Conservation (phyloP, 345 rosid genomes). For the Rhodamnia rubescens region DNA sequence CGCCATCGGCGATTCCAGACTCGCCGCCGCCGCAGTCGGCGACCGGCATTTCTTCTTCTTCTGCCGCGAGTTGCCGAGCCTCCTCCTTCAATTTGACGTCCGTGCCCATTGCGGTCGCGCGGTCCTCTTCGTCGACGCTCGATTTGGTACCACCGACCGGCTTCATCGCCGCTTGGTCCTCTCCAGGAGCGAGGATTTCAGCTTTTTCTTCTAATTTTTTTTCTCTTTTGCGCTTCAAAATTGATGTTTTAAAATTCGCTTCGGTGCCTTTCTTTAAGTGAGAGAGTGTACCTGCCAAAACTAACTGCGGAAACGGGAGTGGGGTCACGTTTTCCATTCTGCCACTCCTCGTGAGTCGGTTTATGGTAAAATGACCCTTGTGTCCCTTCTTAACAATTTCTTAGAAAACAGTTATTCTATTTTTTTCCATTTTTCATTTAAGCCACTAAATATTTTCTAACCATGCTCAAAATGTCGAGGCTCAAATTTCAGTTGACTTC, state of each 20-base stretch:
- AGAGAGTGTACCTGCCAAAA: neutral
- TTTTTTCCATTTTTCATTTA: neutral
- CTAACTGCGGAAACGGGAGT: neutral
- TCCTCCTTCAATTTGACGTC: neutral
- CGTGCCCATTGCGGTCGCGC: neutral
- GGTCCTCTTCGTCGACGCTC: neutral
- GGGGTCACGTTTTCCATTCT: neutral
- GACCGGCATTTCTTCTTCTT: neutral
- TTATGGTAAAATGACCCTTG: neutral
- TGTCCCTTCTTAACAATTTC: neutral
- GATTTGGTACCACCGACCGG: neutral
- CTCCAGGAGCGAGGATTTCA: neutral
- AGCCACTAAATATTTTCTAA: neutral
- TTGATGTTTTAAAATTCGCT: neutral
- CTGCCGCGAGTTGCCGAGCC: neutral
- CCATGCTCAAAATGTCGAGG: neutral
- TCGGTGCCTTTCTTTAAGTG: neutral
- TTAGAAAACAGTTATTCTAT: neutral
- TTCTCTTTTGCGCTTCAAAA: neutral
- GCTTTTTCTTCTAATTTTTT: neutral
- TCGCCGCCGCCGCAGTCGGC: conserved; percentile 3
- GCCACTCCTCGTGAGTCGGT: neutral
- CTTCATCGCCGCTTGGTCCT: neutral
- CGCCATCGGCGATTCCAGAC: conserved; percentile 14
- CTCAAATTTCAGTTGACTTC: neutral